phyloP scores from a whole-genome alignment of 192 early-diverging fungal species.

The Coemansia sp. region DNA sequence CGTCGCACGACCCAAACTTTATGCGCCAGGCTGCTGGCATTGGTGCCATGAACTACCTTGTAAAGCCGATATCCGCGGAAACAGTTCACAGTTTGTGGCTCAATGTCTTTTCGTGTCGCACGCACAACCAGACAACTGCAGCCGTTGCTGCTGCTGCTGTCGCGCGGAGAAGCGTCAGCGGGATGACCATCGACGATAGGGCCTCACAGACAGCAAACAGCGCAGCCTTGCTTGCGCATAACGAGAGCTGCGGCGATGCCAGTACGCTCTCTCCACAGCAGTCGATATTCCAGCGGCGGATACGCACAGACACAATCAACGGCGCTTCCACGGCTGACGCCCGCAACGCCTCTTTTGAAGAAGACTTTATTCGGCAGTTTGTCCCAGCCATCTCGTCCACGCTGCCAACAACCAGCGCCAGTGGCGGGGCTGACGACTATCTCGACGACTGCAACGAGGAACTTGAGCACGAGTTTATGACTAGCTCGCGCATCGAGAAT shows the following conservation, averaged over 20 bases:
- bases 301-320: constrained; percentile 43
- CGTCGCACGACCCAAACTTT: constrained; percentile 46
- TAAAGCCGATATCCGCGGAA: constrained; percentile 57
- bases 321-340: constrained; percentile 41
- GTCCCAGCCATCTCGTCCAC: constrained; percentile 47
- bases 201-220: constrained; percentile 5
- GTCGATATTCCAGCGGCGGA: constrained; percentile 47
- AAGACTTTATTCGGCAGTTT: constrained; percentile 57
- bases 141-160: background rate
- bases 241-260: constrained; percentile 15
- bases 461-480: constrained; percentile 33
- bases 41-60: constrained; percentile 55
- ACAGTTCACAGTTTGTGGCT: constrained; percentile 55
- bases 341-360: constrained; percentile 50
- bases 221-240: background rate
- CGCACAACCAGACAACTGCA: constrained; percentile 25
- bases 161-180: background rate
- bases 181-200: background rate
- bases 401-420: constrained; percentile 14
- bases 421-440: constrained; percentile 1
- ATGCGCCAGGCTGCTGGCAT: constrained; percentile 52
- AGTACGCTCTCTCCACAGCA: constrained; percentile 30
- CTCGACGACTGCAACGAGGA: constrained; percentile 20
- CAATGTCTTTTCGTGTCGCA: constrained; percentile 52
- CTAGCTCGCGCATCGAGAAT: constrained; percentile 31